These are phyloP conservation scores for Metschnikowia santaceciliae DNA, from an alignment of 805 yeast genomes.

Conservation along the genomic window DNA sequence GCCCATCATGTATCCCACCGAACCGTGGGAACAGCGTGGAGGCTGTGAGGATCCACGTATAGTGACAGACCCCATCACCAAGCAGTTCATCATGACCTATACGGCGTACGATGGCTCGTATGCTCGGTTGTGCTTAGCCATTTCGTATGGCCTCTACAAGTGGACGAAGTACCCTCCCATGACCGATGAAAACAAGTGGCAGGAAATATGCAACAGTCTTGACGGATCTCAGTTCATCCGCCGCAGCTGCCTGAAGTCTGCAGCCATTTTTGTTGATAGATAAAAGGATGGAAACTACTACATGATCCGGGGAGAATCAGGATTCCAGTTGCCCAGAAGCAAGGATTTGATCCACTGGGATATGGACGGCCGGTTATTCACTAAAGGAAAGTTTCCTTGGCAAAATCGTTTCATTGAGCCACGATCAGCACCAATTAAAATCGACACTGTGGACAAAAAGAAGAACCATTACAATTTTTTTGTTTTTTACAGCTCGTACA, in stretches of 20 bases:
- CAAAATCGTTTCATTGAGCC: conserved; percentile 38
- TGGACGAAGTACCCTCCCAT: conserved; percentile 39
- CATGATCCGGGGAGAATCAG: conserved; percentile 44
- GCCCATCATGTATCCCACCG: conserved; percentile 35
- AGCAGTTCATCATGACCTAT: conserved; percentile 36
- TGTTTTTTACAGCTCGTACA: conserved; percentile 36
- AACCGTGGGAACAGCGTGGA: conserved; percentile 38
- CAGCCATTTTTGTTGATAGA: conserved; percentile 34
- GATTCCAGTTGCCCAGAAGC: conserved; percentile 34
- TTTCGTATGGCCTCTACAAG: conserved; percentile 29
- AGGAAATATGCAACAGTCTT: conserved; percentile 27
- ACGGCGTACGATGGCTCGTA: conserved; percentile 34
- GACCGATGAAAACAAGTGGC: conserved; percentile 25
- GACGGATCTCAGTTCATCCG: conserved; percentile 26
- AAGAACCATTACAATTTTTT: conserved; percentile 30
- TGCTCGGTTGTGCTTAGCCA: conserved; percentile 41
- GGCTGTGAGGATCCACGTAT: conserved; percentile 44
- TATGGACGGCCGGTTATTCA: conserved; percentile 20
- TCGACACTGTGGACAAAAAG: conserved; percentile 19
- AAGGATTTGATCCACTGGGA: conserved; percentile 34
- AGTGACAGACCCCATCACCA: conserved; percentile 33
- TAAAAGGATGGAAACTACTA: conserved; percentile 33
- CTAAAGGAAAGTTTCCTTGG: conserved; percentile 27
- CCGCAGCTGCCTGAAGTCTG: conserved; percentile 40
- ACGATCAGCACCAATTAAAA: conserved; percentile 40